Percentiles rank a stretch among this genome's conserved stretches.
These are phyloP conservation scores for Erysimum pusillum DNA, from an alignment of 441 rosid species.

Conservation along the genomic window DNA sequence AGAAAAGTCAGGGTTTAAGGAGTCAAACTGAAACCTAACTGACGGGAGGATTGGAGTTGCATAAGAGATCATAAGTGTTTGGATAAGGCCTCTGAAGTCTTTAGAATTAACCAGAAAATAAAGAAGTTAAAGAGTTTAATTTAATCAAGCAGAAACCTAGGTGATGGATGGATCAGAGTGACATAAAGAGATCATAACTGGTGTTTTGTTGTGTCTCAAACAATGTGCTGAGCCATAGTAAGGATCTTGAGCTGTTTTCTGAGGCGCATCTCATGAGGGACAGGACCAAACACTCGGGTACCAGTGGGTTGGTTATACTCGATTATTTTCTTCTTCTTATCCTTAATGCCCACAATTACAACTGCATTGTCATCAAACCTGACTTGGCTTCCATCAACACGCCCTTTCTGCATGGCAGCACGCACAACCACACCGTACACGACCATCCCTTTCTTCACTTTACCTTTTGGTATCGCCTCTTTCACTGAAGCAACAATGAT, in stretches of 20 bases:
- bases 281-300: constrained; percentile 85
- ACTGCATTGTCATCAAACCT: constrained; percentile 93
- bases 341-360: constrained; percentile 66
- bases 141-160: background rate
- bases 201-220: constrained; percentile 52
- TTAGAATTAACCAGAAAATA: background rate
- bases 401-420: constrained; percentile 82
- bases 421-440: constrained; percentile 85
- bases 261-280: constrained; percentile 82
- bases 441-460: constrained; percentile 88
- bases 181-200: constrained; percentile 20
- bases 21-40: background rate
- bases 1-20: background rate
- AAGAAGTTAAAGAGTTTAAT: background rate
- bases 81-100: background rate
- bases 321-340: constrained; percentile 7
- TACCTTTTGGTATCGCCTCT: constrained; percentile 79
- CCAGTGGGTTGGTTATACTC: constrained; percentile 67
- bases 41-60: background rate
- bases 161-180: background rate
- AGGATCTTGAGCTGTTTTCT: constrained; percentile 83
- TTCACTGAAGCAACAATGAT: constrained; percentile 81
- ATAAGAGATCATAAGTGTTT: background rate
- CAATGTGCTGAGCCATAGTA: constrained; percentile 75
- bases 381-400: constrained; percentile 86